Conservation (phyloP, 805 yeast species). For the Saturnispora silvae region DNA sequence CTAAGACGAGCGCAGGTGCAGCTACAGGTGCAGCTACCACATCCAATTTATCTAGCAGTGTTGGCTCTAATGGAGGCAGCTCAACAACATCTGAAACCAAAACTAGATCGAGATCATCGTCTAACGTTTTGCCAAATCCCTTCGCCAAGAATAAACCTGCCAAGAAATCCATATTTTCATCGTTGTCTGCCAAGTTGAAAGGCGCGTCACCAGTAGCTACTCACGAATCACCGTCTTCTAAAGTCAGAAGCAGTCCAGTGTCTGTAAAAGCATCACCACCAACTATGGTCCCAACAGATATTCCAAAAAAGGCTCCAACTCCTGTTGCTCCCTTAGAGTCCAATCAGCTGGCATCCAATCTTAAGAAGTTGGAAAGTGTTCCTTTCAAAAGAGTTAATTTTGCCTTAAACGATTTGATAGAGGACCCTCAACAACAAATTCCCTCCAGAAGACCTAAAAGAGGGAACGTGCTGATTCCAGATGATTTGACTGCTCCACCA, state of each 20-base stretch:
- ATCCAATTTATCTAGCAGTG: not conserved
- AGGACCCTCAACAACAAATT: constrained; percentile 53
- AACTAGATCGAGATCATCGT: constrained; percentile 11
- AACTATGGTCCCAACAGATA: not conserved
- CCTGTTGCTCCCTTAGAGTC: not conserved
- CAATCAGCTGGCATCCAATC: not conserved
- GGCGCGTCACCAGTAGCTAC: constrained; percentile 8
- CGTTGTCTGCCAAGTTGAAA: constrained; percentile 27
- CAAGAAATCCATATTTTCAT: constrained; percentile 23
- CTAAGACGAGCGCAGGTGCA: too few relatives aligned
- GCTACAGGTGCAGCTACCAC: not conserved
- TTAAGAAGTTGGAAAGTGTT: constrained; percentile 19
- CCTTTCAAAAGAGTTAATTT: constrained; percentile 39
- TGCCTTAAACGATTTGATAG: constrained; percentile 36
- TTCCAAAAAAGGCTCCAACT: not conserved
- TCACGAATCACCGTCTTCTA: constrained; percentile 3
- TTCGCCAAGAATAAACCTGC: constrained; percentile 8
- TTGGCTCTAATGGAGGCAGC: not conserved
- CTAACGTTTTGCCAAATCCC: constrained; percentile 6
- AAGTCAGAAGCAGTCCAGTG: not conserved
- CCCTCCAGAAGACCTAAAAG: constrained; percentile 45
- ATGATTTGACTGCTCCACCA: constrained; percentile 53
- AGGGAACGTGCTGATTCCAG: constrained; percentile 52
- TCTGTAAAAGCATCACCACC: not conserved
- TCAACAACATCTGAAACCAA: not conserved